Evolutionary conservation across 257 asterid genomes (phyloP), one percentile per base, ranked within the genome.

Genomic region (Penstemon davidsonii): DNA sequence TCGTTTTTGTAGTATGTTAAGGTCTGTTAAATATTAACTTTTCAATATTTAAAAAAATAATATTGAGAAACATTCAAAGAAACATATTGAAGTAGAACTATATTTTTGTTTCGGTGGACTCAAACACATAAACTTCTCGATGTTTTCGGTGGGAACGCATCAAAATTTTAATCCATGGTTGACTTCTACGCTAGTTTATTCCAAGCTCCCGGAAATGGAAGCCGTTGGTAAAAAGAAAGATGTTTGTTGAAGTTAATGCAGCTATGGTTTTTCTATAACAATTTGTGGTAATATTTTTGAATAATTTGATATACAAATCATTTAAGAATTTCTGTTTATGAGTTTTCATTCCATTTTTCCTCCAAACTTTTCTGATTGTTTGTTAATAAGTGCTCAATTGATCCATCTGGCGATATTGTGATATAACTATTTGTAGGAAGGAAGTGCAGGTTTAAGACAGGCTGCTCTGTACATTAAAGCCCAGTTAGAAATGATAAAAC

Each of bases 391-490:
- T 4, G 13, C 13, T 51, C 49, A 46, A 57, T 62, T 40, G 38
- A 67, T 55, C 39, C 39, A 37, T 74, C 57, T 64, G 56, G 67
- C 52, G 60, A 54, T 60, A 47, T 64, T 50, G 45, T 68, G 53
- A 39, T 67, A 40, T 36, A 70, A 67, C 70, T 68, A 19, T 62
- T 2, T 75, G 73, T 73, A 94, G 97, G 97, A 83, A 83, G 99
- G 99, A 72, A 83, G 78, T 73, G 92, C 82, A 68, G 97, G 99
- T 66, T 68, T 94, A 79, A 80, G 79, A 76, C 84, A 85, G 82
- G 97, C 96, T 4, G 99, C 95, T 10, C 66, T 55, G 7, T 94
- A 94, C 78, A 94, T 94, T 71, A 88, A 62, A 80, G 51, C 79
- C 40, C 95, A 94, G 77, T 76, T 94, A 81, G 91, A 87, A 65